Evolutionary conservation across 2,329 filamentous ascomycete species (phyloP).

Genomic region (Epichloe gansuensis): DNA sequence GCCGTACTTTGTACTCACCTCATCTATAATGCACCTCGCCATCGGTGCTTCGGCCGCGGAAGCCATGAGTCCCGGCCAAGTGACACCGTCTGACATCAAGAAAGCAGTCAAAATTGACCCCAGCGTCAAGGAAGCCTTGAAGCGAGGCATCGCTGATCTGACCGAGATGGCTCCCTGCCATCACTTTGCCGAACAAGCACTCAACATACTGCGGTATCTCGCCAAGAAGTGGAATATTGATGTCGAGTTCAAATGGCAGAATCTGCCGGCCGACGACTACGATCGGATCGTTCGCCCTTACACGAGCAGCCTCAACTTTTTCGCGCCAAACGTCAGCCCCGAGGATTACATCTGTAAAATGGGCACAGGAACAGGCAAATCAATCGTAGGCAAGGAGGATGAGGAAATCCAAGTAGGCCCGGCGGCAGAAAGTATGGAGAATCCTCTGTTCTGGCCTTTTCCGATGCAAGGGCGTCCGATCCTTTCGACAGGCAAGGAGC

Average conservation of each 20-base stretch:
- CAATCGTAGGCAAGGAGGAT: conserved; percentile 7
- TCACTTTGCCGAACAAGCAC: conserved; percentile 47
- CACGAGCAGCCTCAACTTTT: conserved; percentile 44
- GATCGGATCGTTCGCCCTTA: conserved; percentile 33
- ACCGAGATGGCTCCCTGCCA: conserved; percentile 50
- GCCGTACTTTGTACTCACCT: conserved; percentile 49
- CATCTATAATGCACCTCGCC: conserved; percentile 48
- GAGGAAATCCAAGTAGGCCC: conserved; percentile 11
- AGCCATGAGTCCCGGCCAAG: conserved; percentile 8
- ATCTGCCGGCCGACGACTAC: conserved; percentile 23
- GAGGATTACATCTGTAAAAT: conserved; percentile 37
- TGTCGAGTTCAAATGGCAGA: conserved; percentile 28
- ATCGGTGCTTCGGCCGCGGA: conserved; percentile 29
- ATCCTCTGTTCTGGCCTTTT: conserved; percentile 49
- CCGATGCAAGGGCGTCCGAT: conserved; percentile 48
- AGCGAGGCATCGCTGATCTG: conserved; percentile 43
- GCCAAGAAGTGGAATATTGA: conserved; percentile 48
- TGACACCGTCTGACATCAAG: conserved; percentile 15
- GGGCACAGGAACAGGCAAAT: conserved; percentile 19
- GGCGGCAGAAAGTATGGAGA: conserved; percentile 30
- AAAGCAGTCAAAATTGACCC: conserved; percentile 24
- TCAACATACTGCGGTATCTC: conserved; percentile 46
- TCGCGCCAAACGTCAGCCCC: conserved; percentile 36
- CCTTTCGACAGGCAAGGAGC: conserved; percentile 31
- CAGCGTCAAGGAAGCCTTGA: conserved; percentile 32